A percentile compares a stretch with the other conserved stretches of the same genome.
Conservation (phyloP, 2,329 filamentous ascomycete species). For the Aspergillus pseudotamarii region DNA sequence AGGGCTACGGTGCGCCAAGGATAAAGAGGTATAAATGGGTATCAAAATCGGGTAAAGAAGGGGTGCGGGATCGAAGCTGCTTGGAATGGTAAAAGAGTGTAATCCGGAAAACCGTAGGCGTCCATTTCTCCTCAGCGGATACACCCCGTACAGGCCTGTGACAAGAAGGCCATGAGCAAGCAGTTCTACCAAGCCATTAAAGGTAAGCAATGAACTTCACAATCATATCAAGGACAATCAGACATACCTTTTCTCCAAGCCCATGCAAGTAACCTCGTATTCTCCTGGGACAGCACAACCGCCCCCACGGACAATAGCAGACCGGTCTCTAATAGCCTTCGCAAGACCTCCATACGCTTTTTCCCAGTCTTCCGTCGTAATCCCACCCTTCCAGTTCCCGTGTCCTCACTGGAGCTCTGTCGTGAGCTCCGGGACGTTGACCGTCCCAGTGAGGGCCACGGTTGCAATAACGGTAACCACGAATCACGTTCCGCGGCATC, state of each 20-base stretch:
- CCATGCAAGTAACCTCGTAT: constrained; percentile 35
- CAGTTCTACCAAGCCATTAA: constrained; percentile 35
- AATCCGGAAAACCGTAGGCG: constrained; percentile 35
- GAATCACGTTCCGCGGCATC: constrained; percentile 25
- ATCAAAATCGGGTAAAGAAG: constrained; percentile 82
- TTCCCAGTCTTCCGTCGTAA: constrained; percentile 31
- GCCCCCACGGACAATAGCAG: constrained; percentile 57
- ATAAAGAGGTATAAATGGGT: constrained; percentile 74
- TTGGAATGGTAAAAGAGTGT: constrained; percentile 64
- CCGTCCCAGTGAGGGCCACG: constrained; percentile 37
- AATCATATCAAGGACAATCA: not conserved
- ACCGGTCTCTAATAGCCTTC: constrained; percentile 57
- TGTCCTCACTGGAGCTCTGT: constrained; percentile 36
- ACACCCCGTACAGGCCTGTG: constrained; percentile 44
- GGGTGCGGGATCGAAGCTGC: constrained; percentile 86
- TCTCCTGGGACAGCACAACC: constrained; percentile 42
- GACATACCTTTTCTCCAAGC: constrained; percentile 43
- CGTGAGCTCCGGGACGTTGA: constrained; percentile 31
- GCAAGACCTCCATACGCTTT: constrained; percentile 45
- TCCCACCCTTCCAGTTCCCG: constrained; percentile 26
- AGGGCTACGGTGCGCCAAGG: constrained; percentile 66
- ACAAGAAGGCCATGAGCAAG: constrained; percentile 34
- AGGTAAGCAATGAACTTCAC: not conserved
- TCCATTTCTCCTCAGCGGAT: constrained; percentile 54
- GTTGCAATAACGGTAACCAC: constrained; percentile 33